Base-by-base conservation (phyloP, 805 yeast species). In the Candida michaelii region DNA sequence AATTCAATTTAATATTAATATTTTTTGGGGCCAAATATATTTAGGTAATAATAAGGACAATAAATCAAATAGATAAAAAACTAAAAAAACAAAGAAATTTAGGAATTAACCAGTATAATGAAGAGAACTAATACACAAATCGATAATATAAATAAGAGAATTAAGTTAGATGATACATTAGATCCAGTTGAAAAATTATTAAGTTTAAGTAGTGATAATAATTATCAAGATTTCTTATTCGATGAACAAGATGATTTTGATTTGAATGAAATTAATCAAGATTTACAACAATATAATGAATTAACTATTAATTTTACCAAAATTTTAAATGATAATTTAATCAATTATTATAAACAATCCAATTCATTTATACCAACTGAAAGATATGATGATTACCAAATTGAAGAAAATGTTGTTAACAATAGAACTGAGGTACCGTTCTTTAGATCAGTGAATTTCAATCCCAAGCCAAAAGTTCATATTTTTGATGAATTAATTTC, bases 111-210 rank as follows among this genome's bases (percentile, higher is more conserved):
- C n/a, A n/a, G n/a, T n/a, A 30, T 23, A 33, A 23, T 33, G 37
- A 24, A 33, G 37, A 24, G 29, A 33, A 33, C 8, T 33, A 33
- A 33, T 33, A 30, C 13, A 5, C 29, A 33, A 24, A 13, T 10
- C 14, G 23, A 7, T 23, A 33, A 33, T 4, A 23, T 11, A 6
- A 27, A 16, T 17, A 39, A 40, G 30, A 33, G 39, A 24, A 14
- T 31, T 8, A 42, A 36, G 13, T 10, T 27, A 8, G 45, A 45
- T 25, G 37, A 53, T 23, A 63, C 53, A 41, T 60, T 69, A 19
- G 75, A 70, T 48, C 75, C 74, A 5, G 73, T 70, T 39, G 72
- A 69, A 49, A 68, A 60, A 46, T 58, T 70, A 27, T 54, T 69
- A 38, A 62, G 69, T 43, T 60, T 66, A 41, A 52, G 49, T 30